Evolutionary conservation across 2,329 filamentous ascomycete species (phyloP).

Genomic region (Ceratocystiopsis sp.): DNA sequence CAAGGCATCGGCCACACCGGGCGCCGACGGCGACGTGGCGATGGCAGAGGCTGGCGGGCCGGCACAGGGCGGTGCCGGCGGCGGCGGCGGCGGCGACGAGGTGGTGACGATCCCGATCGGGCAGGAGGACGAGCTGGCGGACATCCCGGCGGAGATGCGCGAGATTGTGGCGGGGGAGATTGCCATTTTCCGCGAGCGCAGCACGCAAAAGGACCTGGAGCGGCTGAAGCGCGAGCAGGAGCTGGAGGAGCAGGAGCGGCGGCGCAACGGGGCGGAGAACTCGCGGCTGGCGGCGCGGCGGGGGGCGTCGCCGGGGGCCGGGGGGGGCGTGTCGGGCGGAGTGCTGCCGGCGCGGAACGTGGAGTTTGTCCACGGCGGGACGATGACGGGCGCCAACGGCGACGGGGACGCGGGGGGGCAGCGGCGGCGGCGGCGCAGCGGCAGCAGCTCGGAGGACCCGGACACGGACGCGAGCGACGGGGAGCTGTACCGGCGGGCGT

Average conservation of each 20-base stretch:
- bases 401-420: background rate
- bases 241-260: slow-evolving; percentile 70
- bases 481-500: slow-evolving; percentile 59
- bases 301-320: slow-evolving; percentile 54
- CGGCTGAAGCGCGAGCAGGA: slow-evolving; percentile 80
- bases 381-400: slow-evolving; percentile 24
- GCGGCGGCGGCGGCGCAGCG: background rate
- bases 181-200: slow-evolving; percentile 80
- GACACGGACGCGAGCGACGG: slow-evolving; percentile 77
- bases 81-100: slow-evolving; percentile 50
- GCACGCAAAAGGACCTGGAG: slow-evolving; percentile 75
- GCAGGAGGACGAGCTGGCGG: slow-evolving; percentile 81
- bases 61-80: background rate
- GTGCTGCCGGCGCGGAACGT: slow-evolving; percentile 22
- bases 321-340: slow-evolving; percentile 41
- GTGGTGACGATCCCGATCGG: slow-evolving; percentile 79
- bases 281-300: slow-evolving; percentile 23
- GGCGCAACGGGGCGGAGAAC: slow-evolving; percentile 36
- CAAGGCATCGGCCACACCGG: slow-evolving; percentile 22
- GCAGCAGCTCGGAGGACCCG: slow-evolving; percentile 35
- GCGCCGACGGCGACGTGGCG: slow-evolving; percentile 47
- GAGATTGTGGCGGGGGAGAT: slow-evolving; percentile 92
- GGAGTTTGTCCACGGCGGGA: slow-evolving; percentile 65
- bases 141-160: slow-evolving; percentile 91
- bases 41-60: slow-evolving; percentile 46